Conservation (phyloP, 352 stramenopile species). For the Phytophthora citricola region DNA sequence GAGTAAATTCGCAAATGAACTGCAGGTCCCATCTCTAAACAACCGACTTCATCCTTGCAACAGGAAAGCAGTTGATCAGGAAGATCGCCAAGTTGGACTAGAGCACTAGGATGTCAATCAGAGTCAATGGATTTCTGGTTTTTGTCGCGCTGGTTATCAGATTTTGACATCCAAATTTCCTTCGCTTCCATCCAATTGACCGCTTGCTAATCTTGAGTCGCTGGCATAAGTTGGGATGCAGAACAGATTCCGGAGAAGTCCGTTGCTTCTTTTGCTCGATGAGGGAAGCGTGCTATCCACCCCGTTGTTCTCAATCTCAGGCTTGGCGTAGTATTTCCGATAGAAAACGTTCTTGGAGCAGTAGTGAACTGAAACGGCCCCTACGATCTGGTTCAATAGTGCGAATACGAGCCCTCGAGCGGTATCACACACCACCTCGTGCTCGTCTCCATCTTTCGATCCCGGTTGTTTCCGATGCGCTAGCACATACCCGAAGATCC, state of each 20-base stretch:
- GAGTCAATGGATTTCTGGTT: conserved; percentile 2
- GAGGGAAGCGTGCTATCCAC: not conserved
- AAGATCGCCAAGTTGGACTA: conserved; percentile 14
- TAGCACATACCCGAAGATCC: conserved; percentile 34
- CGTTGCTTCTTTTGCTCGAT: conserved; percentile 10
- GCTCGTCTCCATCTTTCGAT: conserved; percentile 23
- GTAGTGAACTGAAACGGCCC: conserved; percentile 32
- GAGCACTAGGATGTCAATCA: conserved; percentile 1
- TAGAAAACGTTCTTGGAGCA: conserved; percentile 36
- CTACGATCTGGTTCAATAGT: conserved; percentile 28
- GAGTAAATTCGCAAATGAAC: conserved; percentile 50
- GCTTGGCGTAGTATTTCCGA: conserved; percentile 23
- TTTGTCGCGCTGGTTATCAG: conserved; percentile 38
- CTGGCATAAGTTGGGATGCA: conserved; percentile 26
- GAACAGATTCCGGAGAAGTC: conserved; percentile 25
- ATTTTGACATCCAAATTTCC: conserved; percentile 10
- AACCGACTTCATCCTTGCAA: not conserved
- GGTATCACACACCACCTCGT: conserved; percentile 29
- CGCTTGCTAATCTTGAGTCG: conserved; percentile 1
- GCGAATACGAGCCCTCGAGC: conserved; percentile 31
- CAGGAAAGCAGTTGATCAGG: not conserved
- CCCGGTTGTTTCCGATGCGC: conserved; percentile 16
- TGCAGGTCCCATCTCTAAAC: not conserved
- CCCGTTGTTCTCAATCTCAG: not conserved
- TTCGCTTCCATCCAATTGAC: not conserved